Evolutionary conservation across 1,139 yeast species (phyloP).

Genomic region (Yamadazyma sp.): DNA sequence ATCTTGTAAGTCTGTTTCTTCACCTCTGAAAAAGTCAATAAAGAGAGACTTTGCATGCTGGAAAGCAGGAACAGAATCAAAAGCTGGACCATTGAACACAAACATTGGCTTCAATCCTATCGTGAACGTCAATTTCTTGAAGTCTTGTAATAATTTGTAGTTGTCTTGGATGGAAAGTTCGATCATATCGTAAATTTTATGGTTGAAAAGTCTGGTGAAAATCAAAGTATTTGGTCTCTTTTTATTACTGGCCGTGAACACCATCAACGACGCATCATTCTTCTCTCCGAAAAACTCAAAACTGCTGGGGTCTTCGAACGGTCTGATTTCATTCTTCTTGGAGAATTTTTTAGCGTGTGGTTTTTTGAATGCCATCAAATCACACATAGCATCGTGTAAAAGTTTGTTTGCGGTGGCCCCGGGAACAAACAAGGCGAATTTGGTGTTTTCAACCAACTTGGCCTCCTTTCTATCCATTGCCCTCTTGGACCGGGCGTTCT

Average conservation of each 20-base stretch:
- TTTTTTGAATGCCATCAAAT: slow-evolving; percentile 85
- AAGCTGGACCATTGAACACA: slow-evolving; percentile 87
- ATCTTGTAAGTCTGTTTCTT: slow-evolving; percentile 79
- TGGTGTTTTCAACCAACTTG: slow-evolving; percentile 84
- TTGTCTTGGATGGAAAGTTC: slow-evolving; percentile 76
- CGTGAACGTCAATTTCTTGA: slow-evolving; percentile 75
- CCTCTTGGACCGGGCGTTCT: slow-evolving; percentile 94
- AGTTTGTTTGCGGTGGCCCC: slow-evolving; percentile 80
- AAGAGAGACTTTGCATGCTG: slow-evolving; percentile 85
- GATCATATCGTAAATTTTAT: slow-evolving; percentile 89
- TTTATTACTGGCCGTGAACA: slow-evolving; percentile 80
- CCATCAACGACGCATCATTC: slow-evolving; percentile 85
- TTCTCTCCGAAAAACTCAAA: slow-evolving; percentile 92
- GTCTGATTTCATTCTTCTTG: slow-evolving; percentile 85
- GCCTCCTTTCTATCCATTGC: slow-evolving; percentile 89
- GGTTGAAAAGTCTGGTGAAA: slow-evolving; percentile 85
- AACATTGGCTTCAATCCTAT: slow-evolving; percentile 95
- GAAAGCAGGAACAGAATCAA: slow-evolving; percentile 85
- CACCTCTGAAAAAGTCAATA: slow-evolving; percentile 89
- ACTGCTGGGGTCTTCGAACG: slow-evolving; percentile 87
- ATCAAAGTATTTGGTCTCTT: slow-evolving; percentile 92
- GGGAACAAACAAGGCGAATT: slow-evolving; percentile 87
- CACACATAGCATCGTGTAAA: slow-evolving; percentile 87
- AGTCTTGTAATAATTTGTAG: slow-evolving; percentile 74
- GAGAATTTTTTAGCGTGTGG: slow-evolving; percentile 86